Conservation (phyloP, 1,139 yeast species). For the Lodderomyces elongisporus region DNA sequence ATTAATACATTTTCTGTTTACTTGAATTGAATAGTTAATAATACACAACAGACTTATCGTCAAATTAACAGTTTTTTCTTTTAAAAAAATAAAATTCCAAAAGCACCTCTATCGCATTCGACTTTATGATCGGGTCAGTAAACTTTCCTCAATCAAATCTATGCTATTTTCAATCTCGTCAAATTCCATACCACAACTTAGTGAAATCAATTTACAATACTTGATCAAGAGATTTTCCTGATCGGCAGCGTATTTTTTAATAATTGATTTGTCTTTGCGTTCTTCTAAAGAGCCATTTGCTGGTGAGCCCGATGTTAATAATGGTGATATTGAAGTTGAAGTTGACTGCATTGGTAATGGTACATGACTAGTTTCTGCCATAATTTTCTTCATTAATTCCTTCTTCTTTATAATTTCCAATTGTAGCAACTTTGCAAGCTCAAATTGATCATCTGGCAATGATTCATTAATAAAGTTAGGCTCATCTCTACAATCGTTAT, state of each 20-base stretch:
- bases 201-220: constrained; percentile 39
- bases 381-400: constrained; percentile 15
- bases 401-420: constrained; percentile 21
- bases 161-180: constrained; percentile 39
- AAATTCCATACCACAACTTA: constrained; percentile 43
- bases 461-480: constrained; percentile 2
- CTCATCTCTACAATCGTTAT: constrained; percentile 1
- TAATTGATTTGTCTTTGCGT: background rate
- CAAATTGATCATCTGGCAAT: constrained; percentile 4
- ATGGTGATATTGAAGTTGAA: background rate
- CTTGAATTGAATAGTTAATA: too few species aligned
- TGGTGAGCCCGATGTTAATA: background rate
- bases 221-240: constrained; percentile 32
- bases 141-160: constrained; percentile 40
- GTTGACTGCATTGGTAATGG: constrained; percentile 13
- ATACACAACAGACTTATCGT: too few species aligned
- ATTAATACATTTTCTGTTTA: too few species aligned
- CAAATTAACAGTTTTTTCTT: too few species aligned
- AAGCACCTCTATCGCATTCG: too few species aligned
- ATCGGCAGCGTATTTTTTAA: constrained; percentile 4
- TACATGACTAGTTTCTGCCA: constrained; percentile 12
- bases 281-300: background rate
- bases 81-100: too few species aligned
- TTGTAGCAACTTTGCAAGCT: constrained; percentile 6
- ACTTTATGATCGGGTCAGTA: constrained; percentile 9